phyloP scores from a whole-genome alignment of 2,329 filamentous ascomycete species.

The Apiospora marii region DNA sequence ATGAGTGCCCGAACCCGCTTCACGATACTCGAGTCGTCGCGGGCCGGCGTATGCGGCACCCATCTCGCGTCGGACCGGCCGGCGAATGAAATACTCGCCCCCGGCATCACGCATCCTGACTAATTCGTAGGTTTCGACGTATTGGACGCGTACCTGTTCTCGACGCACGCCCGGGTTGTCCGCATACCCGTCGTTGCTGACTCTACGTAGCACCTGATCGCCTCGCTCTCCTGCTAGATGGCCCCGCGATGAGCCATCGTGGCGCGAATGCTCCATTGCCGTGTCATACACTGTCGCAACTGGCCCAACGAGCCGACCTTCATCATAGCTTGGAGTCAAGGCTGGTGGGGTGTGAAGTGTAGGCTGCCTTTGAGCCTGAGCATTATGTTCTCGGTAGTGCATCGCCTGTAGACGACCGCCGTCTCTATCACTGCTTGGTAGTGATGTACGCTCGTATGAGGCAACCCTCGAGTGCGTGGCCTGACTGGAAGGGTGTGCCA shows the following conservation, averaged over 20 bases:
- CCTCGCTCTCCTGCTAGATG: background rate
- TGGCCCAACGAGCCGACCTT: background rate
- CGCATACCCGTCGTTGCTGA: background rate
- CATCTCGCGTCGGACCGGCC: slow-evolving; percentile 45
- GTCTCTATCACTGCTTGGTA: slow-evolving; percentile 42
- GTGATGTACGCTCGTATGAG: slow-evolving; percentile 41
- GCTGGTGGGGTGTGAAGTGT: background rate
- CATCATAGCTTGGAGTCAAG: background rate
- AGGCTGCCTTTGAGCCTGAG: slow-evolving; percentile 32
- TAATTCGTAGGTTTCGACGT: slow-evolving; percentile 52
- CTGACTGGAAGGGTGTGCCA: background rate
- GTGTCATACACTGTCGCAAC: background rate
- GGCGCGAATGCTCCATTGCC: background rate
- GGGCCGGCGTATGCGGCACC: slow-evolving; percentile 31
- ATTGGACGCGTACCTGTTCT: slow-evolving; percentile 25
- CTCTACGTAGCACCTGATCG: background rate
- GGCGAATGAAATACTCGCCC: slow-evolving; percentile 55
- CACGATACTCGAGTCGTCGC: background rate
- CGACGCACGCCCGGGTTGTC: background rate
- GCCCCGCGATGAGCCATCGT: background rate
- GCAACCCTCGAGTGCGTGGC: background rate
- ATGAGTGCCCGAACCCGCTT: background rate
- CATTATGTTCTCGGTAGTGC: slow-evolving; percentile 43
- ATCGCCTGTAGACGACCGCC: slow-evolving; percentile 37
- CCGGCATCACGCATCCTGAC: slow-evolving; percentile 53